Evolutionary conservation across 2,329 filamentous ascomycete genomes (phyloP), one percentile per base, ranked within the genome.

Genomic region (Fonsecaea erecta): DNA sequence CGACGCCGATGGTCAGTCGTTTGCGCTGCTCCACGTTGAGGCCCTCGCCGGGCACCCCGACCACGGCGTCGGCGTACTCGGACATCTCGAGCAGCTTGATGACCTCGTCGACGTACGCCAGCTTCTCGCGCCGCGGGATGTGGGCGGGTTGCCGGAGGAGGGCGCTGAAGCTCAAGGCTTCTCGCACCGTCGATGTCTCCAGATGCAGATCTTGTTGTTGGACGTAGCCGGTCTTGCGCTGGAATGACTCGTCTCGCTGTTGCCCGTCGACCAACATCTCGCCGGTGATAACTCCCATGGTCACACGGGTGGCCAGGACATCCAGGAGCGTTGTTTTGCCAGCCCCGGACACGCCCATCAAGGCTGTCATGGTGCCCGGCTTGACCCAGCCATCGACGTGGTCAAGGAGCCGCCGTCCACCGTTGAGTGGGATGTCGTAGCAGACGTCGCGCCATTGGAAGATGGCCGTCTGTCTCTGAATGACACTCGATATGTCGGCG

Each of bases 381-480:
- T 96, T 95, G 65, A 97, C 92, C 91, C 92, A 97, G 37, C 93
- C 93, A 74, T 96, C 90, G 12, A 97, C 91, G 68, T 95, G 83
- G 72, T 97, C 89, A 65, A 97, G 81, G 72, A 97, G 90, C 51
- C 89, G 87, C 16, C 92, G 86, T 1, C 83, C 80, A 72, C 83
- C 82, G 81, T 96, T 96, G 79, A 96, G 93, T 72, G 87, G 86
- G 75, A 92, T 90, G 65, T 92, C 88, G 72, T 91, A 97, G 79
- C 89, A 93, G 1, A 96, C 89, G 71, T 94, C 84, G 69, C 88
- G 85, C 93, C 92, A 96, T 74, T 92, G 90, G 82, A 96, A 96
- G 66, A 93, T 86, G 24, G 90, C 90, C 3, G 86, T 92, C 74
- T 92, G 88, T 69, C 81, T 82, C 72, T 87, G 84, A 59, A 88